Base-by-base conservation (phyloP, 257 asterid genomes). In the Solanum appendiculatum region DNA sequence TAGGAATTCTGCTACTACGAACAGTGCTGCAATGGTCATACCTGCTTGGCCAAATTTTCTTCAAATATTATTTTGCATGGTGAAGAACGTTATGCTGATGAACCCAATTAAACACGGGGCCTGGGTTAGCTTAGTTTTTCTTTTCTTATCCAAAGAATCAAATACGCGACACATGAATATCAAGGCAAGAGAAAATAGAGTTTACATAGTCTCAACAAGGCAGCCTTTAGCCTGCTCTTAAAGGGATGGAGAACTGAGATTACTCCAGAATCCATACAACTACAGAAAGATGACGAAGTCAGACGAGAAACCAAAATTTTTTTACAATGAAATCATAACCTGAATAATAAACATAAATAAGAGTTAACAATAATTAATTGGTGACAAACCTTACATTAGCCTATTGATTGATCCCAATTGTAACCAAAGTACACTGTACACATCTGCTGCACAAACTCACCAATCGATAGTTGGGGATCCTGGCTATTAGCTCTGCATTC, bases 351-450 rank as follows among this genome's bases (percentile, higher is more conserved):
- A 51, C 74, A 83, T 63, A 80, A 89, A 44, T 66, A 36, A 68
- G 73, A 31, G 86, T 74, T 74, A 86, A 68, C 90, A 86, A 86
- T 88, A 85, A 90, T 88, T 88, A 90, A 88, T 87, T 86, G 86
- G 85, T 75, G 42, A 84, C 89, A 85, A 87, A 81, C 80, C 82
- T 81, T 84, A 87, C 75, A 85, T 75, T 64, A 91, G 87, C 92
- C 90, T 88, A 77, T 60, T 29, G 85, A 85, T 44, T 44, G 69
- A 63, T 86, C 89, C 90, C 89, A 86, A 85, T 87, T 74, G 85
- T 89, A 89, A 86, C 86, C 84, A 88, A 85, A 93, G 84, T 88
- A 90, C 85, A 88, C 92, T 88, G 89, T 91, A 92, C 91, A 90
- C 73, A 87, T 88, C 86, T 56, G 85, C 88, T 16, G 88, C 85